phyloP scores from a whole-genome alignment of 768 basidiomycete genomes.

The Ramaria sp. region DNA sequence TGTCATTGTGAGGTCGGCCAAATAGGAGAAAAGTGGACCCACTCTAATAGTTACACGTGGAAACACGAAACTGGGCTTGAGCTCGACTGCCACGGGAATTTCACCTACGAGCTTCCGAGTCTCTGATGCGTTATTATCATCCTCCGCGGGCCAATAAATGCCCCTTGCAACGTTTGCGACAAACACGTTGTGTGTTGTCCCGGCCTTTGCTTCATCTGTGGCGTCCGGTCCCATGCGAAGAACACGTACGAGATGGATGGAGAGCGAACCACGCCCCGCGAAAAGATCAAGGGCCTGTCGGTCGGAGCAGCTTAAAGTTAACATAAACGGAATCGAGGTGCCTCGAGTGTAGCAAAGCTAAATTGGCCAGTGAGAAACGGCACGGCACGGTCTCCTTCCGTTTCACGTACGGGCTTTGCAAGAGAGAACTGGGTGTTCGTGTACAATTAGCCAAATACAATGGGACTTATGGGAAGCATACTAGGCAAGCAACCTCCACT shows the following conservation, averaged over 20 bases:
- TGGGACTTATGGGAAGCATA: conserved; percentile 13
- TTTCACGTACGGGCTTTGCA: not conserved
- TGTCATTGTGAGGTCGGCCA: not conserved
- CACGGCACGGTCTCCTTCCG: not conserved
- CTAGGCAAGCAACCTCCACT: conserved; percentile 22
- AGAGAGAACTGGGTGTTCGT: not conserved
- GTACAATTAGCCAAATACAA: not conserved
- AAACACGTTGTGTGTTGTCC: conserved; percentile 39
- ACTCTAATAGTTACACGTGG: conserved; percentile 39
- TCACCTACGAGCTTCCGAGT: conserved; percentile 38
- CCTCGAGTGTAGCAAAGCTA: conserved; percentile 43
- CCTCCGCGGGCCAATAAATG: conserved; percentile 38
- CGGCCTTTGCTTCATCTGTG: conserved; percentile 24
- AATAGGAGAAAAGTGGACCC: conserved; percentile 13
- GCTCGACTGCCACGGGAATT: conserved; percentile 32
- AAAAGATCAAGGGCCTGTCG: conserved; percentile 41
- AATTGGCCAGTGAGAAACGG: conserved; percentile 5
- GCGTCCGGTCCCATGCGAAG: conserved; percentile 40
- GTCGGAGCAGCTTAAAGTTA: conserved; percentile 37
- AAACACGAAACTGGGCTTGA: conserved; percentile 35
- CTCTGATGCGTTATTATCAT: conserved; percentile 18
- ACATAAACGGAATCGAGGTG: conserved; percentile 37
- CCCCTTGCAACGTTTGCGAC: conserved; percentile 30
- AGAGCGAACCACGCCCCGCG: conserved; percentile 28
- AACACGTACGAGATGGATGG: conserved; percentile 34